Evolutionary conservation across 2,329 filamentous ascomycete species (phyloP), one percentile per base, ranked within the genome.

Genomic region (Pseudocercospora eumusae): DNA sequence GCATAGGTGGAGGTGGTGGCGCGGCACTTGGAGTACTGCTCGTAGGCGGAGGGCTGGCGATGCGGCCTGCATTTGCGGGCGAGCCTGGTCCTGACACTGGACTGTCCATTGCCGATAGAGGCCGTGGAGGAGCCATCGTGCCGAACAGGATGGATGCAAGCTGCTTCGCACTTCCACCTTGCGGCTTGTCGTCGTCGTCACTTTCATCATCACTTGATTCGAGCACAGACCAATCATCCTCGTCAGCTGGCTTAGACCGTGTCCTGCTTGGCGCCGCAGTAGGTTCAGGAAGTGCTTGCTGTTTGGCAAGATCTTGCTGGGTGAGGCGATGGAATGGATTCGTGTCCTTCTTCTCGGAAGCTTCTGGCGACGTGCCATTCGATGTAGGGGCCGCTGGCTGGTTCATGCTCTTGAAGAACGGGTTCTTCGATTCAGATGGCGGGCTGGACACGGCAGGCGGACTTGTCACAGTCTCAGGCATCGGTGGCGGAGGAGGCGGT

Each of bases 101-200:
- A 67, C 90, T 87, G 59, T 90, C 92, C 75, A 91, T 87, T 6
- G 92, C 89, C 20, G 91, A 96, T 49, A 97, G 79, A 28, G 93
- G 93, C 56, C 93, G 87, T 13, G 95, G 93, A 42, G 95, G 93
- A 9, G 86, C 93, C 93, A 99, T 98, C 56, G 93, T 96, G 62
- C 95, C 93, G 75, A 99, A 99, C 20, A 99, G 83, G 64, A 97
- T 95, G 6, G 91, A 96, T 15, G 95, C 95, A 40, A 99, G 85
- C 70, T 96, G 91, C 64, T 96, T 95, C 54, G 95, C 95, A 69
- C 87, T 92, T 62, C 89, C 88, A 59, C 91, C 91, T 56, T 90
- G 90, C 18, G 91, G 88, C 60, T 69, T 65, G 9, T 88, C 85
- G 58, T 92, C 89, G 60, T 93, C 90, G 60, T 93, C 89, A 36